phyloP scores from a whole-genome alignment of 192 early-diverging fungal genomes.

The Tieghemiomyces parasiticus region DNA sequence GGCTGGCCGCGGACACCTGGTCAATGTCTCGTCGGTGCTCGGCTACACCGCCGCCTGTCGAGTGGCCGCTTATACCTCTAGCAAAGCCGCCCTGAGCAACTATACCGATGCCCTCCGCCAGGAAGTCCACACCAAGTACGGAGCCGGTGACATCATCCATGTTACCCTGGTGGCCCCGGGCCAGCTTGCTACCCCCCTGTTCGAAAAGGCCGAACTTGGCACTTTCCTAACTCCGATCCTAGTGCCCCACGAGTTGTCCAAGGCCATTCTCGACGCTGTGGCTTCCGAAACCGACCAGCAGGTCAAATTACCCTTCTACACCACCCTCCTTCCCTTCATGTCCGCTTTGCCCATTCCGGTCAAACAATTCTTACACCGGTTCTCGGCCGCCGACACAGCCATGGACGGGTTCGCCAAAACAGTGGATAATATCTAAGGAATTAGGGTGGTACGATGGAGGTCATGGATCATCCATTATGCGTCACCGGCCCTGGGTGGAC shows the following conservation, averaged over 20 bases:
- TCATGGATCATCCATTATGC: no score
- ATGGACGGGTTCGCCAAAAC: no score
- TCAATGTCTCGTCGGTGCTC: slow-evolving; percentile 26
- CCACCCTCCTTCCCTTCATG: slow-evolving; percentile 13
- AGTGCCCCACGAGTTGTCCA: slow-evolving; percentile 37
- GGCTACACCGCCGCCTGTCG: slow-evolving; percentile 31
- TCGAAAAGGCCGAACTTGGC: slow-evolving; percentile 39
- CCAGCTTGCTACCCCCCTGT: slow-evolving; percentile 55
- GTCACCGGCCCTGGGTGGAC: no score
- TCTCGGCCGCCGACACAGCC: no score
- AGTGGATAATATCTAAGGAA: no score
- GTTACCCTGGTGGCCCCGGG: slow-evolving; percentile 59
- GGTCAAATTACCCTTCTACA: slow-evolving; percentile 22
- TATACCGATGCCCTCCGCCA: slow-evolving; percentile 62
- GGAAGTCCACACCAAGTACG: slow-evolving; percentile 48
- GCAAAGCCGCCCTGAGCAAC: slow-evolving; percentile 57
- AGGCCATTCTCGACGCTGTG: slow-evolving; percentile 38
- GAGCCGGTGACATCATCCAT: slow-evolving; percentile 36
- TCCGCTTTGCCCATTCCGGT: slow-evolving; percentile 11
- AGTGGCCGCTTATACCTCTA: slow-evolving; percentile 58
- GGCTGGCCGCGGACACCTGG: slow-evolving; percentile 59
- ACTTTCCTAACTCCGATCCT: slow-evolving; percentile 52
- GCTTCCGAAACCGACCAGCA: slow-evolving; percentile 29
- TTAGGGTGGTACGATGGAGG: no score
- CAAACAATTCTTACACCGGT: neutral